Base-by-base conservation (phyloP, 2,329 filamentous ascomycete species). In the Sporothrix dimorphospora region DNA sequence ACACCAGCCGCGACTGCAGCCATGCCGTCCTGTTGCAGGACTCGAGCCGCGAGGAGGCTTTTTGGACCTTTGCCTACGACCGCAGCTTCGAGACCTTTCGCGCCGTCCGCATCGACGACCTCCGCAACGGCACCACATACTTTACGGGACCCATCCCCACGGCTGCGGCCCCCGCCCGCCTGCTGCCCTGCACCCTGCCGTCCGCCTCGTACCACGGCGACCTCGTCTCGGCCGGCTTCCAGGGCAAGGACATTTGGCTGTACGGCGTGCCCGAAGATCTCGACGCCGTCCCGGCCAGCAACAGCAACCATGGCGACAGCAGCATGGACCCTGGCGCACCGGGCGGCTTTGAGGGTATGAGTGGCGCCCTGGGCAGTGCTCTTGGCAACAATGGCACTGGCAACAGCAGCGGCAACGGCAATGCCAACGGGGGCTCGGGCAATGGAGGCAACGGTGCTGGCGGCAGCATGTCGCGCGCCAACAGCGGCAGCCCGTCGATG, bases 61-160 rank as follows among this genome's bases (percentile, higher is more conserved):
- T 84, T 73, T 95, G 92, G 91, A 88, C 92, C 0, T 91, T 95
- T 76, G 91, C 92, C 1, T 95, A 94, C 76, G 92, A 95, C 78
- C 85, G 89, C 74, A 90, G 89, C 74, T 91, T 94, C 72, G 91
- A 93, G 79, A 92, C 91, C 0, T 95, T 95, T 79, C 88, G 92
- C 73, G 91, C 92, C 27, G 91, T 94, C 34, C 88, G 91, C 55
- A 89, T 92, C 69, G 92, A 93, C 77, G 91, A 94, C 76, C 82
- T 92, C 19, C 87, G 90, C 65, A 92, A 92, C 75, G 92, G 92
- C 51, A 92, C 91, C 9, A 92, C 91, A 0, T 94, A 94, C 79
- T 94, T 95, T 77, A 91, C 91, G 3, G 92, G 91, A 0, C 92
- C 92, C 0, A 81, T 86, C 12, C 87, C 89, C 4, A 83, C 82